Percentiles rank a stretch among this genome's conserved stretches.
These are phyloP conservation scores for Lentinula sp. DNA, from an alignment of 768 basidiomycete species.

Conservation along the genomic window DNA sequence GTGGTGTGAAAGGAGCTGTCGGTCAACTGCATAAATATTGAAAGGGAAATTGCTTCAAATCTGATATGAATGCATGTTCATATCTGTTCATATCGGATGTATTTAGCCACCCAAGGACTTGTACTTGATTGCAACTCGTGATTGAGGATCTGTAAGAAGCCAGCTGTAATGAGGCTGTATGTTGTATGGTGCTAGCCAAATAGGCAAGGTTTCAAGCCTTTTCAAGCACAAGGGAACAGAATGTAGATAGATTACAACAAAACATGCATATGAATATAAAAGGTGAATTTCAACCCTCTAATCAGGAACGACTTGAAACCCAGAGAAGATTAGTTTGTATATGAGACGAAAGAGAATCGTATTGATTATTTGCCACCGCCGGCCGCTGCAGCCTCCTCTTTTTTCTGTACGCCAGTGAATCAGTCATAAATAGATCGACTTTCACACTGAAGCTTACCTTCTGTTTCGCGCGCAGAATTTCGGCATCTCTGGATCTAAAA, in stretches of 20 bases:
- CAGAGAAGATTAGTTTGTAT: neutral
- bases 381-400: slow-evolving; percentile 19
- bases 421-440: neutral
- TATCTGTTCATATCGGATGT: neutral
- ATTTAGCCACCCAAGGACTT: neutral
- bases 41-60: neutral
- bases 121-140: neutral
- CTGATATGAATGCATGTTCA: neutral
- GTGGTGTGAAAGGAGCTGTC: neutral
- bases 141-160: neutral
- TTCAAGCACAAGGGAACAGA: neutral
- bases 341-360: neutral
- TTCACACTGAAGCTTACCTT: slow-evolving; percentile 41
- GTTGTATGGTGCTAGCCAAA: neutral
- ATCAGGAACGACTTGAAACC: neutral
- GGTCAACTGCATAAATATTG: neutral
- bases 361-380: slow-evolving; percentile 19
- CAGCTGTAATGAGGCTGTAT: neutral
- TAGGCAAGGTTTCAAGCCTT: neutral
- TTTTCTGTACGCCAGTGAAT: slow-evolving; percentile 14
- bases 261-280: neutral
- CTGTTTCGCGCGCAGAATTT: slow-evolving; percentile 70
- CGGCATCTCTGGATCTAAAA: slow-evolving; percentile 56
- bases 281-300: neutral
- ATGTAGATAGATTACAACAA: neutral